Conservation (phyloP, 116 monocot species). For the Posidonia oceanica region DNA sequence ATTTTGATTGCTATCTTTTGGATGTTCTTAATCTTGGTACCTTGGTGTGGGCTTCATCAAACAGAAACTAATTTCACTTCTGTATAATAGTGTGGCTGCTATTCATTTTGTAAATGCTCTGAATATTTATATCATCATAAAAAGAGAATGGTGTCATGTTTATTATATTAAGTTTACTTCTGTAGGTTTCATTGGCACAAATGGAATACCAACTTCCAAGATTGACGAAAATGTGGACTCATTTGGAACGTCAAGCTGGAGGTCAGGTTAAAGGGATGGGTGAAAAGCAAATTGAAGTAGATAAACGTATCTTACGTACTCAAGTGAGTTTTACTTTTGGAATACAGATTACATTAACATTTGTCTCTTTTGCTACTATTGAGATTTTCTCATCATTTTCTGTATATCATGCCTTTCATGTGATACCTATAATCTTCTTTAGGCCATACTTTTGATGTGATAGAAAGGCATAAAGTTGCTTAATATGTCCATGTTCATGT, state of each 20-base stretch:
- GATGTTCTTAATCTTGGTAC: no score
- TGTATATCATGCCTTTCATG: background rate
- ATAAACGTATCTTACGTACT: constrained; percentile 95
- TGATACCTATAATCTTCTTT: no score
- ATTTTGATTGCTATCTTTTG: no score
- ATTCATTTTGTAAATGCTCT: no score
- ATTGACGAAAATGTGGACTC: constrained; percentile 97
- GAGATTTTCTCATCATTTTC: background rate
- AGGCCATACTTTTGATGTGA: no score
- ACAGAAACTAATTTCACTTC: no score
- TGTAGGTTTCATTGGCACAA: constrained; percentile 95
- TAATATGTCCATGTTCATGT: no score
- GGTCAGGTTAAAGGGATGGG: constrained; percentile 99
- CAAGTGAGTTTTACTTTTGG: constrained; percentile 35
- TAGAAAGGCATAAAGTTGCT: no score
- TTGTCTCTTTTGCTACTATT: background rate
- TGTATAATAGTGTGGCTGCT: no score
- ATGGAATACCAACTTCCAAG: constrained; percentile 99
- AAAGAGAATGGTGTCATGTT: background rate
- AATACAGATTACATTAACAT: background rate
- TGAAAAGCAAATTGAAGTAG: constrained; percentile 99
- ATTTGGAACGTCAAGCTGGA: constrained; percentile 96
- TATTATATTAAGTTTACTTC: background rate
- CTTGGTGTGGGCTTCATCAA: no score
- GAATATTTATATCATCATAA: no score